Evolutionary conservation across 495 filamentous ascomycete genomes (phyloP).

Genomic region (Tricharina praecox): DNA sequence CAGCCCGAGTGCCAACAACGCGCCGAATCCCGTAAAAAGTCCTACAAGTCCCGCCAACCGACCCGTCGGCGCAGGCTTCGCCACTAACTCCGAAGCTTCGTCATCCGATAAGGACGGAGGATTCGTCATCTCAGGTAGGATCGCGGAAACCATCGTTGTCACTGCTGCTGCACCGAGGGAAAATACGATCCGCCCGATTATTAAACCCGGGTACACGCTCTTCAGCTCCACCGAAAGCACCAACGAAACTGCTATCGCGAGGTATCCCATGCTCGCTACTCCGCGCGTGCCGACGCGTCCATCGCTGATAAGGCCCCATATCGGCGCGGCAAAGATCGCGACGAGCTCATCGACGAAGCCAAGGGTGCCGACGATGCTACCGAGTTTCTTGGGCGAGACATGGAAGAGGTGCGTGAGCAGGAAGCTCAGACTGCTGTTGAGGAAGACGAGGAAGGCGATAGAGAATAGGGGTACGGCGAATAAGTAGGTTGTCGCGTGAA

Average conservation of each 20-base stretch:
- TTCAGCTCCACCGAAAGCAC: slow-evolving; percentile 67
- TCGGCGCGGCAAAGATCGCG: slow-evolving; percentile 72
- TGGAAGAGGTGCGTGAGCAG: slow-evolving; percentile 84
- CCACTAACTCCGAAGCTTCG: slow-evolving; percentile 2
- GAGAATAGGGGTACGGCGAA: slow-evolving; percentile 81
- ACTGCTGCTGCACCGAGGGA: slow-evolving; percentile 78
- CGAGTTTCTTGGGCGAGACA: slow-evolving; percentile 46
- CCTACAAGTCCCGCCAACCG: slow-evolving; percentile 74
- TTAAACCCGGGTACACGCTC: slow-evolving; percentile 73
- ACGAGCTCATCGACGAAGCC: slow-evolving; percentile 93
- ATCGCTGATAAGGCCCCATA: slow-evolving; percentile 87
- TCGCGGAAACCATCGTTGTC: slow-evolving; percentile 92
- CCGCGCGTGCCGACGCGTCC: slow-evolving; percentile 57
- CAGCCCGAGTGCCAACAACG: slow-evolving; percentile 57
- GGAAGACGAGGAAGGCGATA: slow-evolving; percentile 93
- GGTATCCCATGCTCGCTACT: slow-evolving; percentile 63
- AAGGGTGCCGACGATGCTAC: slow-evolving; percentile 79
- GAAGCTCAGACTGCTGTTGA: slow-evolving; percentile 86
- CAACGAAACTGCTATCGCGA: slow-evolving; percentile 57
- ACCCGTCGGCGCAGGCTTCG: slow-evolving; percentile 31
- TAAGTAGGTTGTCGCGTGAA: slow-evolving; percentile 72
- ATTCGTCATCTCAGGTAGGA: slow-evolving; percentile 67
- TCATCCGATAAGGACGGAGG: slow-evolving; percentile 1
- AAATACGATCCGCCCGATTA: slow-evolving; percentile 74
- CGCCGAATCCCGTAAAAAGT: slow-evolving; percentile 79